Evolutionary conservation across 2,329 filamentous ascomycete genomes (phyloP).

Genomic region (Phyllosticta citribraziliensis): DNA sequence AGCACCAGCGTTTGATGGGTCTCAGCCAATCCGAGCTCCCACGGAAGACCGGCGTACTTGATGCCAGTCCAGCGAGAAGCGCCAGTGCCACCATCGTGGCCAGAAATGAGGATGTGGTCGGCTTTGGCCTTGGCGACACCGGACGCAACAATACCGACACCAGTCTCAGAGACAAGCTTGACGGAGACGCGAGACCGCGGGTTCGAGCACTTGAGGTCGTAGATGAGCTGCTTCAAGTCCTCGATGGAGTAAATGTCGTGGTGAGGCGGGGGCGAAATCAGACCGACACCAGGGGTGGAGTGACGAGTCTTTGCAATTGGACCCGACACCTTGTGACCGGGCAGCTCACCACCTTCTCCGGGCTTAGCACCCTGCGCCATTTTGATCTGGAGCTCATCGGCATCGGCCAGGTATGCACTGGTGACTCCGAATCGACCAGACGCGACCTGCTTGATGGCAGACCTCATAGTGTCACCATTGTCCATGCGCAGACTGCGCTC

Average conservation of each 20-base stretch:
- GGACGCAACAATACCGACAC: constrained; percentile 93
- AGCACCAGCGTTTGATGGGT: constrained; percentile 93
- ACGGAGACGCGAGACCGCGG: constrained; percentile 87
- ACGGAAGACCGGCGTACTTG: constrained; percentile 94
- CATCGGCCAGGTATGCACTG: constrained; percentile 85
- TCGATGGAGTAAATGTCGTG: constrained; percentile 99
- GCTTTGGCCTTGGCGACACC: constrained; percentile 97
- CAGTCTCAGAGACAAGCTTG: constrained; percentile 94
- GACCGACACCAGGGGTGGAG: constrained; percentile 89
- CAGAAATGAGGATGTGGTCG: constrained; percentile 92
- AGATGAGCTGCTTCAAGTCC: constrained; percentile 94
- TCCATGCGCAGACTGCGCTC: constrained; percentile 79
- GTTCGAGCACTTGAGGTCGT: constrained; percentile 94
- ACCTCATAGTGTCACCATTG: constrained; percentile 94
- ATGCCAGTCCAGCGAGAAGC: constrained; percentile 97
- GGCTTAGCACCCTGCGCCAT: constrained; percentile 99
- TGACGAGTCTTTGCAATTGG: constrained; percentile 90
- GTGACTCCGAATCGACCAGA: constrained; percentile 95
- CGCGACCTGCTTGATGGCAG: constrained; percentile 94
- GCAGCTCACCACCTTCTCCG: constrained; percentile 92
- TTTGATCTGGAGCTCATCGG: constrained; percentile 96
- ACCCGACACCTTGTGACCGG: constrained; percentile 91
- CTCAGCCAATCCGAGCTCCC: constrained; percentile 93
- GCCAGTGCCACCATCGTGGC: constrained; percentile 93
- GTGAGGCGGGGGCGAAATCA: constrained; percentile 91